These are phyloP conservation scores for Telopea speciosissima DNA, from an alignment of 177 flowering plant genomes.

Conservation along the genomic window DNA sequence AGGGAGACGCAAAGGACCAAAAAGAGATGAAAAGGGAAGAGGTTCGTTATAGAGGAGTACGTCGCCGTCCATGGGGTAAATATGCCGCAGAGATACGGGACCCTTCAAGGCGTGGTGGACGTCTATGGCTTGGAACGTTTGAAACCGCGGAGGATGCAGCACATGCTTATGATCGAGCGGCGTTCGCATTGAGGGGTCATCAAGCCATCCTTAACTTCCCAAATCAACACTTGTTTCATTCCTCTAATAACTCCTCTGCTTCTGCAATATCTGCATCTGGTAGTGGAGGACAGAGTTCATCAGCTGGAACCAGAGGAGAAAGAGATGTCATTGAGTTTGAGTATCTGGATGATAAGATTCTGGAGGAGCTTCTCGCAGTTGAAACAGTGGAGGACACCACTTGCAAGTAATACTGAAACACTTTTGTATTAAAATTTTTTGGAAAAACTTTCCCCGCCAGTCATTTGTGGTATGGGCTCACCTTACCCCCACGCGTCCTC, in stretches of 20 bases:
- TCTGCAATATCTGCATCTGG: not conserved
- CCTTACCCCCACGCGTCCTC: no score
- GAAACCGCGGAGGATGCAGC: slow-evolving; percentile 79
- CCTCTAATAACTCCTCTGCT: not conserved
- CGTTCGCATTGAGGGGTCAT: slow-evolving; percentile 52
- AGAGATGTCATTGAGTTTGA: slow-evolving; percentile 23
- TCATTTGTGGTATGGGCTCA: no score
- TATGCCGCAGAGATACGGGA: slow-evolving; percentile 47
- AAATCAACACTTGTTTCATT: no score
- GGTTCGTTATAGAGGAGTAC: slow-evolving; percentile 25
- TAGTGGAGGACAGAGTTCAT: not conserved
- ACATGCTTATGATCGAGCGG: slow-evolving; percentile 79
- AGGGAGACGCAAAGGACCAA: no score
- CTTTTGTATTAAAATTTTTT: no score
- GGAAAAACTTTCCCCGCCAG: no score
- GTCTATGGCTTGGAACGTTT: slow-evolving; percentile 59
- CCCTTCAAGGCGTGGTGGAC: slow-evolving; percentile 32
- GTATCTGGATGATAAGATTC: slow-evolving; percentile 24
- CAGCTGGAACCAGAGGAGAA: not conserved
- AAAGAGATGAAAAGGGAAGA: slow-evolving; percentile 8
- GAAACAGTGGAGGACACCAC: not conserved
- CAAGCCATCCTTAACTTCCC: slow-evolving; percentile 65
- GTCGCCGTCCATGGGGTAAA: slow-evolving; percentile 49
- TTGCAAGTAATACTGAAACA: no score
- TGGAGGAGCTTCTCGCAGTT: slow-evolving; percentile 17